phyloP scores from a whole-genome alignment of 2,329 filamentous ascomycete species.

The Sclerotinia glacialis region DNA sequence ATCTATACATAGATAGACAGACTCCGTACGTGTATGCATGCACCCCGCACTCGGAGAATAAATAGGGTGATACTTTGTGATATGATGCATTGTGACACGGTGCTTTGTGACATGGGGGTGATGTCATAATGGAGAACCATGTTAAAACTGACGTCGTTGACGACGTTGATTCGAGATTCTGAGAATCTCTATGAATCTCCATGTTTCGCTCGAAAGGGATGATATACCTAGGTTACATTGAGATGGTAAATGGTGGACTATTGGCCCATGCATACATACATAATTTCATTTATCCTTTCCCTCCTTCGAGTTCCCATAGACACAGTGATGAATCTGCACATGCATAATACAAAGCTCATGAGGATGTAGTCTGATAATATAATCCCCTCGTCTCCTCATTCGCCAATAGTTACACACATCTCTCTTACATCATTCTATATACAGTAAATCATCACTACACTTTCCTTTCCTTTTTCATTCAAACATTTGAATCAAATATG shows the following conservation, averaged over 20 bases:
- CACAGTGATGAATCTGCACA: neutral
- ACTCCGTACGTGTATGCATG: neutral
- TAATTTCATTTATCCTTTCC: neutral
- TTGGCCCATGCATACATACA: too few relatives aligned
- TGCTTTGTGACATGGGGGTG: neutral
- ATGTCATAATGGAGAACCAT: conserved; percentile 12
- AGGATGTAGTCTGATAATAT: neutral
- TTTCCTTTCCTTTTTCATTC: too few relatives aligned
- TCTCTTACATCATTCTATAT: conserved; percentile 3
- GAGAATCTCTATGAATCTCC: neutral
- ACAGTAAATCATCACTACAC: neutral
- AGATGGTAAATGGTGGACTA: too few relatives aligned
- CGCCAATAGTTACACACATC: conserved; percentile 2
- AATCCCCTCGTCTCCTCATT: neutral
- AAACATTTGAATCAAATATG: neutral
- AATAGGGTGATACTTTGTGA: neutral
- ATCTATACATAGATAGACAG: neutral
- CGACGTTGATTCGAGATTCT: neutral
- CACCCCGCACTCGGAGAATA: neutral
- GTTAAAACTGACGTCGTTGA: conserved; percentile 5
- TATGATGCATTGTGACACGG: too few relatives aligned
- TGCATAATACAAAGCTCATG: neutral
- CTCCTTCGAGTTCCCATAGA: neutral
- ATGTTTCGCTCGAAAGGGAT: neutral
- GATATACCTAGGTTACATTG: too few relatives aligned